Evolutionary conservation across 2,329 filamentous ascomycete genomes (phyloP).

Genomic region (Bipolaris bicolor): DNA sequence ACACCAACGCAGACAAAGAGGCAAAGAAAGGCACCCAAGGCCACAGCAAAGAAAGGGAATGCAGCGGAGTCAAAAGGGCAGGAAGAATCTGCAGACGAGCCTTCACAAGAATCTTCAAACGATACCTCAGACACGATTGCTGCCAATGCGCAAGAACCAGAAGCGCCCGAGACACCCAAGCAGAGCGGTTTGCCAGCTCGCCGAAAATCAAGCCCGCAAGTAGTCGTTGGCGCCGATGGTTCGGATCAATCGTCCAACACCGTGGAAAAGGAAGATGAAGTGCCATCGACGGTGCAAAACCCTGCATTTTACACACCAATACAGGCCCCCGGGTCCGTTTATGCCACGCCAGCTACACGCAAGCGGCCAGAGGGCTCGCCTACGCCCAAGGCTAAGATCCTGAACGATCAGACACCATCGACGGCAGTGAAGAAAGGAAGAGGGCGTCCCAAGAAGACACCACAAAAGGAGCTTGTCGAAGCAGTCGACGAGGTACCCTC

Average conservation of each 20-base stretch:
- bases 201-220: conserved; percentile 33
- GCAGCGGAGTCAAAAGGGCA: not conserved
- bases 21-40: conserved; percentile 29
- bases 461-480: conserved; percentile 13
- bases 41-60: conserved; percentile 19
- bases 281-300: conserved; percentile 23
- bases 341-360: conserved; percentile 34
- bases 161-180: conserved; percentile 11
- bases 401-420: conserved; percentile 22
- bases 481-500: conserved; percentile 35
- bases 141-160: conserved; percentile 13
- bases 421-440: conserved; percentile 24
- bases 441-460: conserved; percentile 23
- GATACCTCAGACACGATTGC: conserved; percentile 20
- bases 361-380: conserved; percentile 31
- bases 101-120: conserved; percentile 18
- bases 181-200: conserved; percentile 23
- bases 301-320: conserved; percentile 32
- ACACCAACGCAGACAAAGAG: conserved; percentile 40
- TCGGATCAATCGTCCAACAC: conserved; percentile 17
- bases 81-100: conserved; percentile 9
- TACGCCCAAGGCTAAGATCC: conserved; percentile 27
- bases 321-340: conserved; percentile 25
- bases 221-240: conserved; percentile 26
- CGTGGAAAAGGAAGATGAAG: conserved; percentile 18